Evolutionary conservation across 2,329 filamentous ascomycete genomes (phyloP).

Genomic region (Neofusicoccum sp.): DNA sequence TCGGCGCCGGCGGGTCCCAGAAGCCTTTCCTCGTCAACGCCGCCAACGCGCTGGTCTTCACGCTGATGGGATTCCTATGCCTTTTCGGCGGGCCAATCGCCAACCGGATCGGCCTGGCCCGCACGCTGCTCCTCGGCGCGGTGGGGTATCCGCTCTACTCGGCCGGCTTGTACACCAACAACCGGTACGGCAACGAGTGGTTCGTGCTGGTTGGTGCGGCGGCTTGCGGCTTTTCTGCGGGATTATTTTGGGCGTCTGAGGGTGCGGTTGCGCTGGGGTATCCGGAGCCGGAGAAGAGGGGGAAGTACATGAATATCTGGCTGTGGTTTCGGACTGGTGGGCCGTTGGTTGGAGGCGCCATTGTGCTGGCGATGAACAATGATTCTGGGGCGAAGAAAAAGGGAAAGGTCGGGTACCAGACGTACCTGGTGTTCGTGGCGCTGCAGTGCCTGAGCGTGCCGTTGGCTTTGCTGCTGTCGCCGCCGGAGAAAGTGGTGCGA

Average conservation of each 20-base stretch:
- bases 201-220: constrained; percentile 51
- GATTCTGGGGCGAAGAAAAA: constrained; percentile 29
- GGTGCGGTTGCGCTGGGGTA: constrained; percentile 52
- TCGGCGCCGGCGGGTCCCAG: constrained; percentile 54
- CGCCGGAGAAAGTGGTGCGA: constrained; percentile 44
- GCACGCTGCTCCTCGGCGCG: constrained; percentile 47
- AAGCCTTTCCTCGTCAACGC: constrained; percentile 53
- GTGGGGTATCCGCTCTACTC: constrained; percentile 51
- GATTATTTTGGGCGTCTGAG: constrained; percentile 53
- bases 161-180: constrained; percentile 51
- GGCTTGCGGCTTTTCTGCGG: constrained; percentile 49
- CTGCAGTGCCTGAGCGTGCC: constrained; percentile 40
- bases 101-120: constrained; percentile 49
- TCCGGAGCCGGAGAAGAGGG: constrained; percentile 48
- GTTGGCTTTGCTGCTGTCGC: constrained; percentile 40
- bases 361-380: constrained; percentile 48
- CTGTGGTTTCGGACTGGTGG: constrained; percentile 53
- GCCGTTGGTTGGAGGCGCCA: constrained; percentile 48
- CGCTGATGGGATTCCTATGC: constrained; percentile 48
- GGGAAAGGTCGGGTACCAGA: constrained; percentile 36
- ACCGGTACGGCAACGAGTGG: constrained; percentile 53
- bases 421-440: constrained; percentile 45
- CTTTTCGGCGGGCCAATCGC: constrained; percentile 50
- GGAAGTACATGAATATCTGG: constrained; percentile 49
- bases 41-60: constrained; percentile 53